phyloP scores from a whole-genome alignment of 305 asterid genomes.

The Withania somnifera region DNA sequence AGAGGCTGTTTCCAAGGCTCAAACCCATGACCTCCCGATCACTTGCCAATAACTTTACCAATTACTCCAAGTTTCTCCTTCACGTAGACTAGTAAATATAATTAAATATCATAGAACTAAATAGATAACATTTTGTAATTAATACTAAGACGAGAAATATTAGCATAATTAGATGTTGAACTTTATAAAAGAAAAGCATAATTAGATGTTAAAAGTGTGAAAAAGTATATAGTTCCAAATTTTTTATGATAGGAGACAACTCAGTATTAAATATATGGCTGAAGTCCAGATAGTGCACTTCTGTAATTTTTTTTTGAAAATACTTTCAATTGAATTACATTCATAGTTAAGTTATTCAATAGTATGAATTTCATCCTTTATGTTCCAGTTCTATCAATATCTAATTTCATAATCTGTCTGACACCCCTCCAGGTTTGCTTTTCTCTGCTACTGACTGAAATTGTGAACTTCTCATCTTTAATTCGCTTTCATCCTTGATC shows the following conservation, averaged over 20 bases:
- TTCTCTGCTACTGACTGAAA: not conserved
- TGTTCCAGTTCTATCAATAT: not conserved
- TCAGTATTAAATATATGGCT: not conserved
- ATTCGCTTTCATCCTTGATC: not conserved
- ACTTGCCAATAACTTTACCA: too few relatives aligned
- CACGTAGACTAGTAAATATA: not conserved
- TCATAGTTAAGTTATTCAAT: not conserved
- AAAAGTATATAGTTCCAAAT: not conserved
- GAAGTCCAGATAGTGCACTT: not conserved
- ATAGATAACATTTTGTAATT: not conserved
- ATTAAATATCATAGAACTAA: not conserved
- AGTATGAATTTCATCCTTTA: not conserved
- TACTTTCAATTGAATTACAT: not conserved
- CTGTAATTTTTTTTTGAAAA: not conserved
- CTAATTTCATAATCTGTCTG: not conserved
- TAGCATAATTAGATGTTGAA: not conserved
- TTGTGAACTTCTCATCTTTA: not conserved
- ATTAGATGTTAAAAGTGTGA: not conserved
- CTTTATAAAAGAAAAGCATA: not conserved
- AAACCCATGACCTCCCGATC: too few relatives aligned
- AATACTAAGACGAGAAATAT: not conserved
- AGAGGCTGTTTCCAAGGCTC: too few relatives aligned
- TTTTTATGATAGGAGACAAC: not conserved
- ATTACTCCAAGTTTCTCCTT: too few relatives aligned
- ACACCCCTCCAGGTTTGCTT: not conserved